These are phyloP conservation scores for Candida cerambycidarum DNA, from an alignment of 805 yeast species.

Conservation along the genomic window DNA sequence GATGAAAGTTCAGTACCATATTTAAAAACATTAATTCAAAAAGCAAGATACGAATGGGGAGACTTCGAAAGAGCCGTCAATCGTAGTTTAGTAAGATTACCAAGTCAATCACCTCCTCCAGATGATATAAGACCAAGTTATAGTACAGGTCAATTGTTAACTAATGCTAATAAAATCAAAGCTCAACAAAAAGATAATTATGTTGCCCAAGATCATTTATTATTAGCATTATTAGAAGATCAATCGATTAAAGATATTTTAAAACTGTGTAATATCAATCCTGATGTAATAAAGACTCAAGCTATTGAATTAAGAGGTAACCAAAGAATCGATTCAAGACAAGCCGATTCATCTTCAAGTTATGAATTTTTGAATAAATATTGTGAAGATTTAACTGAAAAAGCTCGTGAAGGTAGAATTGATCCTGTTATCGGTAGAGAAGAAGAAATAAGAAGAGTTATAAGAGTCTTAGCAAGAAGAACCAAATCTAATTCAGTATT, in stretches of 20 bases:
- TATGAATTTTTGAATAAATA: slow-evolving; percentile 85
- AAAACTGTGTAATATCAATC: slow-evolving; percentile 67
- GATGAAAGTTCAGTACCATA: slow-evolving; percentile 49
- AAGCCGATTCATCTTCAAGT: slow-evolving; percentile 85
- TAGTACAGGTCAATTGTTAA: slow-evolving; percentile 72
- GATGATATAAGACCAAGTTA: slow-evolving; percentile 72
- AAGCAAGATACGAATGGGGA: slow-evolving; percentile 86
- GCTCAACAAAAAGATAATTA: slow-evolving; percentile 86
- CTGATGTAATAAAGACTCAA: slow-evolving; percentile 74
- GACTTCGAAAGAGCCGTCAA: slow-evolving; percentile 78
- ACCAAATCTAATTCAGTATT: slow-evolving; percentile 95
- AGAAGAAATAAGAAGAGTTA: slow-evolving; percentile 94
- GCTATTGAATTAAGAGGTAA: slow-evolving; percentile 81
- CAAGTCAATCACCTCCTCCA: slow-evolving; percentile 89
- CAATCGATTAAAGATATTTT: slow-evolving; percentile 64
- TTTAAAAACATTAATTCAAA: slow-evolving; percentile 78
- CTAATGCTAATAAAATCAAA: slow-evolving; percentile 74
- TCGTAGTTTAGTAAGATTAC: slow-evolving; percentile 75
- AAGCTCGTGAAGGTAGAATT: slow-evolving; percentile 89
- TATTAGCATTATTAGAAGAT: slow-evolving; percentile 84
- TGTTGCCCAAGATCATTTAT: slow-evolving; percentile 91
- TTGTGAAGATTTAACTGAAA: slow-evolving; percentile 90
- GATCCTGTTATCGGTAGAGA: slow-evolving; percentile 99
- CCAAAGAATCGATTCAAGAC: slow-evolving; percentile 88
- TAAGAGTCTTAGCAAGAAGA: slow-evolving; percentile 93